Percentiles rank a stretch among this genome's conserved stretches.
Evolutionary conservation across 805 yeast species (phyloP).

Genomic region (Candida alai): DNA sequence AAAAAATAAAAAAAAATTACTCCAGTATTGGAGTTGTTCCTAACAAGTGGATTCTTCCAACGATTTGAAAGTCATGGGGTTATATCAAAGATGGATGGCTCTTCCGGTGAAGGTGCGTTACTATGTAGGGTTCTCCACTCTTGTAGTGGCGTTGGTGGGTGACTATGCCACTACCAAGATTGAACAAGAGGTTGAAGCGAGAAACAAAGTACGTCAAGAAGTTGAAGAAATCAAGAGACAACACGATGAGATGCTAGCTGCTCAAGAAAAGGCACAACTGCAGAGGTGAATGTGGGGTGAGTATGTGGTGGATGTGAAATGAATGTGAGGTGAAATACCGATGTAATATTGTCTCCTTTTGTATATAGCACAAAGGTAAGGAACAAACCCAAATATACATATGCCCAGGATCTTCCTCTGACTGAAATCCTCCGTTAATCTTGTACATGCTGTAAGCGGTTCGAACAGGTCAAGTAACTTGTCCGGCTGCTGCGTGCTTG

Average conservation of each 20-base stretch:
- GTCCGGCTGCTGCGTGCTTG: no score
- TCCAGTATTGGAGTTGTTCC: background rate
- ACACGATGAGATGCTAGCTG: background rate
- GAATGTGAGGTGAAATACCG: no score
- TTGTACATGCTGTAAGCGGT: no score
- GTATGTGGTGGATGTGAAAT: no score
- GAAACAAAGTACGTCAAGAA: conserved; percentile 26
- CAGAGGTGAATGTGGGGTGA: conserved; percentile 2
- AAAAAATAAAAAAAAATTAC: conserved; percentile 7
- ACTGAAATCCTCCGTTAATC: no score
- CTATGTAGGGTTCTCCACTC: conserved; percentile 39
- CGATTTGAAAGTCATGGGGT: conserved; percentile 13
- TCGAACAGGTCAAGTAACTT: no score
- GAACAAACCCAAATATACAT: no score
- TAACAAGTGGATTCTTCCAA: conserved; percentile 1
- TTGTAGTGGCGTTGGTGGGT: conserved; percentile 36
- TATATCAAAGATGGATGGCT: conserved; percentile 34
- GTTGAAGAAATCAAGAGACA: conserved; percentile 12
- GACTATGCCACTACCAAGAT: conserved; percentile 35
- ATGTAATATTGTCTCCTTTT: no score
- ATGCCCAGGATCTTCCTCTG: no score
- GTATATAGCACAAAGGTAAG: no score
- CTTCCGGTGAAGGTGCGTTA: conserved; percentile 39
- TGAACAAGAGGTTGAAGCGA: conserved; percentile 33
- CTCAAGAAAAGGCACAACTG: background rate